Evolutionary conservation across 306 rosid genomes (phyloP), one percentile per base, ranked within the genome.

Genomic region (Hippophae gyantsensis): DNA sequence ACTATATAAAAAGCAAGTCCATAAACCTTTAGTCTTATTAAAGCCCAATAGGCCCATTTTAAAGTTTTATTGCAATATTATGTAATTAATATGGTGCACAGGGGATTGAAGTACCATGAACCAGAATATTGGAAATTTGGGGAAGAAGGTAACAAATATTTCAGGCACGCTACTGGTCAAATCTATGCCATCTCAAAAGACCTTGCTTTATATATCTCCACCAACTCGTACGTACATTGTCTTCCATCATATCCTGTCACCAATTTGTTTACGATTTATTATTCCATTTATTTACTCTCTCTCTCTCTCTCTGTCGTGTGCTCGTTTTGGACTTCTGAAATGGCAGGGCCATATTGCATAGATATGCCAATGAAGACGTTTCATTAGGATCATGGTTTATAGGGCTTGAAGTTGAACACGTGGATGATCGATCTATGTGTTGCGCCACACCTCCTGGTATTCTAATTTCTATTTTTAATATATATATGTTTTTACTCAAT

Each of bases 111-210:
- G 77, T 90, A 90, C 72, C 86, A 79, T 40, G 97, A 90, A 69
- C 90, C 95, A 12, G 97, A 90, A 73, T 69, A 82, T 7, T 86
- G 94, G 97, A 90, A 87, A 54, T 87, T 90, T 69, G 97, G 97
- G 18, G 97, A 87, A 60, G 90, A 82, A 78, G 97, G 97, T 52
- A 90, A 90, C 76, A 83, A 78, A 58, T 90, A 90, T 59, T 90
- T 90, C 69, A 84, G 94, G 75, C 97, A 90, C 61, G 97, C 97
- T 55, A 90, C 97, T 5, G 97, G 97, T 61, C 97, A 90, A 81
- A 63, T 90, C 73, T 90, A 90, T 66, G 97, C 81, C 68, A 81
- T 90, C 67, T 90, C 97, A 10, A 90, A 74, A 66, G 97, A 90
- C 75, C 87, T 90, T 42, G 97, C 94, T 6, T 64, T 78, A 60